Evolutionary conservation across 1,139 yeast species (phyloP), one percentile per base, ranked within the genome.

Genomic region (Nakaseomyces kungkrabaensis): DNA sequence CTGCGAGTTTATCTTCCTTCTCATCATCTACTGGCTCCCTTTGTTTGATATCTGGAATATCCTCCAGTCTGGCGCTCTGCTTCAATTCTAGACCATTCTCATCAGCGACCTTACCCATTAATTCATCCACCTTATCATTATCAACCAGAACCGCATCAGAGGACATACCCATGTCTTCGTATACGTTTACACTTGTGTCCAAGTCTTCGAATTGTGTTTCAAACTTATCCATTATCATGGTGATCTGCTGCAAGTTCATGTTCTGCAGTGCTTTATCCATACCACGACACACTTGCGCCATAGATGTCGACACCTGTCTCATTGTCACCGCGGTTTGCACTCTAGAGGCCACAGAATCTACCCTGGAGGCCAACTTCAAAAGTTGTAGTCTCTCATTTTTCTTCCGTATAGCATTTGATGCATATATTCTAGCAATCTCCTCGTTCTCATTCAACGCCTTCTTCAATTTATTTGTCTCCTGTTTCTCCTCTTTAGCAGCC

Each of bases 321-420:
- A 92, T 92, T 0, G 97, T 90, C 4, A 90, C 97, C 0, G 98
- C 97, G 0, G 98, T 94, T 62, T 92, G 97, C 1, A 94, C 96
- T 52, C 98, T 72, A 8, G 95, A 84, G 0, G 97, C 96, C 31
- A 94, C 98, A 0, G 97, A 94, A 67, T 94, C 99, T 34, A 94
- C 87, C 51, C 97, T 71, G 0, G 96, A 86, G 0, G 97, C 85
- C 53, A 94, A 73, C 56, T 94, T 76, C 50, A 94, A 72, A 54
- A 94, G 70, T 63, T 85, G 92, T 45, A 92, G 74, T 55, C 95
- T 73, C 67, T 94, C 99, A 58, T 87, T 86, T 48, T 86, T 77
- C 68, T 94, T 94, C 51, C 98, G 77, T 48, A 94, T 88, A 46
- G 98, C 97, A 67, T 90, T 92, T 58, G 90, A 96, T 0, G 98